These are phyloP conservation scores for Gossypium turneri DNA, from an alignment of 345 rosid genomes.

Conservation along the genomic window DNA sequence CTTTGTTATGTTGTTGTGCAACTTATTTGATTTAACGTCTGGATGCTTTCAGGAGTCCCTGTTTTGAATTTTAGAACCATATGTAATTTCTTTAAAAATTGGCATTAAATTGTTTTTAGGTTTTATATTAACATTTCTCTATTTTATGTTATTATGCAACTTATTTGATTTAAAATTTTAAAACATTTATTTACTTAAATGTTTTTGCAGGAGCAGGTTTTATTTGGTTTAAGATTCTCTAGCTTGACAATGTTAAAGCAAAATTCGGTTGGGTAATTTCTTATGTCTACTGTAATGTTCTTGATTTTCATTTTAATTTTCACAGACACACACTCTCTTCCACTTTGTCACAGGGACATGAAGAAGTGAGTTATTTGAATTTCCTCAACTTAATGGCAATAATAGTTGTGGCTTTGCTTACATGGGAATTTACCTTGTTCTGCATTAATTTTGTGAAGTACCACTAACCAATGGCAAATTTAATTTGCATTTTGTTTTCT, in stretches of 20 bases:
- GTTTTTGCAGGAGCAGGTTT: slow-evolving; percentile 47
- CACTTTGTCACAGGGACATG: slow-evolving; percentile 1
- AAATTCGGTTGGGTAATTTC: slow-evolving; percentile 63
- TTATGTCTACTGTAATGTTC: slow-evolving; percentile 23
- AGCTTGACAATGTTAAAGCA: slow-evolving; percentile 82
- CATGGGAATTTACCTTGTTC: not conserved
- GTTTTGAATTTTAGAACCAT: not conserved
- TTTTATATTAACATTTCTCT: slow-evolving; percentile 1
- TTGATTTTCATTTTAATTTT: not conserved
- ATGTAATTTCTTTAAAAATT: not conserved
- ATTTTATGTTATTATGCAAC: not conserved
- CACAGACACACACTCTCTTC: not conserved
- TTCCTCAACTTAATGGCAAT: not conserved
- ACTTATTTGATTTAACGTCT: not conserved
- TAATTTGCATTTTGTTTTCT: not conserved
- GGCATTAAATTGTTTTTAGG: not conserved
- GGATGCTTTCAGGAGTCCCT: not conserved
- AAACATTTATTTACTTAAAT: slow-evolving; percentile 14
- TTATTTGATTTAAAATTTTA: not conserved
- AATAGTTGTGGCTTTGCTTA: not conserved
- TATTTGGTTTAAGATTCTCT: slow-evolving; percentile 72
- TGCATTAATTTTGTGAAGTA: not conserved
- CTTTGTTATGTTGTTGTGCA: not conserved
- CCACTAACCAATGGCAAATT: not conserved
- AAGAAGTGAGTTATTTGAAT: not conserved